These are phyloP conservation scores for Acacia confusa DNA, from an alignment of 306 rosid genomes.

Conservation along the genomic window DNA sequence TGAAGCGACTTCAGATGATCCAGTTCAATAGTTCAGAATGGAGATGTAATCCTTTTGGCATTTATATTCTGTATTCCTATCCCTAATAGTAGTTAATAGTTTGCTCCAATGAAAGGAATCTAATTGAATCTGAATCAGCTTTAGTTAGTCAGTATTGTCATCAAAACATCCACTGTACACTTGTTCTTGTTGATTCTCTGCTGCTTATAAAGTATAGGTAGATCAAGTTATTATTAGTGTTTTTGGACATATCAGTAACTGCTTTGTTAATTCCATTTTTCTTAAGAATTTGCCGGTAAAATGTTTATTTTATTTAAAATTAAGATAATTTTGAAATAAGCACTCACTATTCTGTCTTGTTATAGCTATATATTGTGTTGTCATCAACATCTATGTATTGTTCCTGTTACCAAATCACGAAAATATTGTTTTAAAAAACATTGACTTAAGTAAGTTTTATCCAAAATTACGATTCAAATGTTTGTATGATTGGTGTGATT, in stretches of 20 bases:
- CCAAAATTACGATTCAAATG: not conserved
- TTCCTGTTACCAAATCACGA: not conserved
- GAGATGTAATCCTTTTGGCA: constrained; percentile 16
- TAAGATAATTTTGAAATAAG: not conserved
- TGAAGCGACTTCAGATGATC: not conserved
- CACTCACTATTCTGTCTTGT: not conserved
- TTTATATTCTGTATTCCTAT: not conserved
- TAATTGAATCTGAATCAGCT: not conserved
- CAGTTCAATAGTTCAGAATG: not conserved
- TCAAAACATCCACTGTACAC: not conserved
- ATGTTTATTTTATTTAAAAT: not conserved
- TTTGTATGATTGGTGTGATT: not conserved
- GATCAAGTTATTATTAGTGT: not conserved
- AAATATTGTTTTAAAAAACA: not conserved
- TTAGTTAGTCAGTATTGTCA: not conserved
- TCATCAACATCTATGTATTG: not conserved
- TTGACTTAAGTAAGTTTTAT: not conserved
- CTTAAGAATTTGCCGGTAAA: not conserved
- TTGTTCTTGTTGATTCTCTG: not conserved
- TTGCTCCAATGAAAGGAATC: not conserved
- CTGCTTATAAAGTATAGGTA: not conserved
- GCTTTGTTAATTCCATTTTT: not conserved
- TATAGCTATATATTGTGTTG: too few species aligned
- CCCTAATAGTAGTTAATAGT: not conserved
- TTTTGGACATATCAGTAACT: not conserved